A percentile compares a stretch with the other conserved stretches of the same genome.
phyloP scores from a whole-genome alignment of 1,139 yeast species.

The Saccharomyces uvarum region DNA sequence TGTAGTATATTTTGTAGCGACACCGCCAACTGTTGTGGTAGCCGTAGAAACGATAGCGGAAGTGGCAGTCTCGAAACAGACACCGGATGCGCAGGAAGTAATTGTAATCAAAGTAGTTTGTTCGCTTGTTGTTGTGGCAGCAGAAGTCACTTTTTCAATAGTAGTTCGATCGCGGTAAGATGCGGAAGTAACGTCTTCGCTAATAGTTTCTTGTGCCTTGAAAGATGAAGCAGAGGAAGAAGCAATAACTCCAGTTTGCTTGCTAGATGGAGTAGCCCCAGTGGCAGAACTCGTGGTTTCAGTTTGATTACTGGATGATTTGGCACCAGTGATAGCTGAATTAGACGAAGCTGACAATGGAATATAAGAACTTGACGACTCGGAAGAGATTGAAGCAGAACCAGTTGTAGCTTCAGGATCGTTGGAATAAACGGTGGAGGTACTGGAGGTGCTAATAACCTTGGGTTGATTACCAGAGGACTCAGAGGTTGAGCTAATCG shows the following conservation, averaged over 20 bases:
- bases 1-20: not conserved
- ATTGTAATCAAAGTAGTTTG: not conserved
- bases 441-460: not conserved
- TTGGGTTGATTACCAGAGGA: not conserved
- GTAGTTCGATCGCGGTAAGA: not conserved
- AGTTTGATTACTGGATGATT: not conserved
- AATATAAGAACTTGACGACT: not conserved
- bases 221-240: not conserved
- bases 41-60: conserved; percentile 29
- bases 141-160: not conserved
- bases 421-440: not conserved
- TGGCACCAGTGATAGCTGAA: not conserved
- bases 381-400: not conserved
- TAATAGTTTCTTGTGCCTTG: not conserved
- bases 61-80: conserved; percentile 4
- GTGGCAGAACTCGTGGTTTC: not conserved
- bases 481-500: not conserved
- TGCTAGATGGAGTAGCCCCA: not conserved
- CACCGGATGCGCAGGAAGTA: not conserved
- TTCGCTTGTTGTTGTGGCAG: not conserved
- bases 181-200: not conserved
- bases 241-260: not conserved
- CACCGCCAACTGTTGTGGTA: conserved; percentile 25
- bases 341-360: not conserved
- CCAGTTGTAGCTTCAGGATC: not conserved